These are phyloP conservation scores for Cucurbitaria berberidis DNA, from an alignment of 2,329 filamentous ascomycete genomes.

Conservation along the genomic window DNA sequence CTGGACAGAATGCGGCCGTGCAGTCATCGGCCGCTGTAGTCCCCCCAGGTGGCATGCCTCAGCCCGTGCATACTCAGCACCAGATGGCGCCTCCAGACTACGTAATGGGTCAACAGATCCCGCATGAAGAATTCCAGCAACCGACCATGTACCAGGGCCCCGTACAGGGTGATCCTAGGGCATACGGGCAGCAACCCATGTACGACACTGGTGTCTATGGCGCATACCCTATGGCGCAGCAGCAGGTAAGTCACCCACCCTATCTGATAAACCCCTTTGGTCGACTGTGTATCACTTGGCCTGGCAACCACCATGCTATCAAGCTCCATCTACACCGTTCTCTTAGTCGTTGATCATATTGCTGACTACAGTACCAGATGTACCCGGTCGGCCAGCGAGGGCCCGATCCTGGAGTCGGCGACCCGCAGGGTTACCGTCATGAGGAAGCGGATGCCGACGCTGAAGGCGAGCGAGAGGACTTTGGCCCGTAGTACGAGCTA, in stretches of 20 bases:
- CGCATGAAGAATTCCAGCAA: slow-evolving; percentile 75
- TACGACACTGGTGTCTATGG: slow-evolving; percentile 87
- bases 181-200: slow-evolving; percentile 81
- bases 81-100: slow-evolving; percentile 64
- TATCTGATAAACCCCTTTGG: neutral
- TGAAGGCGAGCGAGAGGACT: slow-evolving; percentile 50
- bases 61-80: slow-evolving; percentile 55
- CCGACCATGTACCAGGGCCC: slow-evolving; percentile 82
- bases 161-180: slow-evolving; percentile 73
- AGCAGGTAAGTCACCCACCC: slow-evolving; percentile 68
- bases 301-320: neutral
- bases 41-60: slow-evolving; percentile 46
- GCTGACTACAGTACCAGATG: slow-evolving; percentile 36
- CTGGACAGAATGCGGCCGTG: slow-evolving; percentile 47
- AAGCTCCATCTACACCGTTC: neutral
- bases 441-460: slow-evolving; percentile 49
- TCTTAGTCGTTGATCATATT: neutral
- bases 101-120: slow-evolving; percentile 65
- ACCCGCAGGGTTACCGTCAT: slow-evolving; percentile 47
- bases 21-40: slow-evolving; percentile 50
- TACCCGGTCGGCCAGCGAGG: slow-evolving; percentile 49
- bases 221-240: slow-evolving; percentile 77
- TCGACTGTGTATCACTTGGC: neutral
- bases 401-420: slow-evolving; percentile 46
- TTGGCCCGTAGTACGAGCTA: slow-evolving; percentile 30